These are phyloP conservation scores for Xanthoparmelia taractica DNA, from an alignment of 495 filamentous ascomycete species.

Conservation along the genomic window DNA sequence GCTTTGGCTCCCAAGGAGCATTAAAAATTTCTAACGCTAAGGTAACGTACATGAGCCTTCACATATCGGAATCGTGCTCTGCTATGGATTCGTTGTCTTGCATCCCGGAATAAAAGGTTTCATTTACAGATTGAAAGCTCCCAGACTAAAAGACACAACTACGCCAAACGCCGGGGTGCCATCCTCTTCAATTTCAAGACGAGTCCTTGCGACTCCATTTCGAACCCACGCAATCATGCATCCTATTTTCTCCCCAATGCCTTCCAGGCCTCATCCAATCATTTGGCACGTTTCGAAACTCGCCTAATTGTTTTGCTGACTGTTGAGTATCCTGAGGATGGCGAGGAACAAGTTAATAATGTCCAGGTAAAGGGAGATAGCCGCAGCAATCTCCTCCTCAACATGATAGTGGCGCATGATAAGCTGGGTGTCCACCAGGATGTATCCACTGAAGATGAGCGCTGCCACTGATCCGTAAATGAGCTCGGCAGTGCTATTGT, in stretches of 20 bases:
- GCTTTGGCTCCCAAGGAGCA: neutral
- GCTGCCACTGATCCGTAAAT: slow-evolving; percentile 74
- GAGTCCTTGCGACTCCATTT: neutral
- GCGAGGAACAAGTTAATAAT: slow-evolving; percentile 94
- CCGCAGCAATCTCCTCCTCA: slow-evolving; percentile 96
- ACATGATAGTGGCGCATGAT: slow-evolving; percentile 93
- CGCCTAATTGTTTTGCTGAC: slow-evolving; percentile 68
- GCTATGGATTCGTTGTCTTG: neutral
- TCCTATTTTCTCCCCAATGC: neutral
- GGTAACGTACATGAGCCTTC: neutral
- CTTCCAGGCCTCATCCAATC: neutral
- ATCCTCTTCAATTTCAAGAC: neutral
- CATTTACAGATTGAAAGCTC: neutral
- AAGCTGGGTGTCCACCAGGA: slow-evolving; percentile 92
- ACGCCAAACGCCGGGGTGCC: neutral
- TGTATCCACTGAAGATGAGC: slow-evolving; percentile 86
- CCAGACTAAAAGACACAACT: neutral
- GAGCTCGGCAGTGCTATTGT: slow-evolving; percentile 68
- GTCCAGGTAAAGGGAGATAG: slow-evolving; percentile 91
- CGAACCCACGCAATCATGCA: neutral
- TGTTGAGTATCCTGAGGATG: slow-evolving; percentile 85
- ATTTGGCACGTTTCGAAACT: neutral
- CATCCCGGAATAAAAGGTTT: neutral
- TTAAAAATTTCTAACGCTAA: too few relatives aligned
- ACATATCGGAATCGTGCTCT: neutral